Evolutionary conservation across 768 basidiomycete species (phyloP).

Genomic region (Rhizopogon salebrosus): DNA sequence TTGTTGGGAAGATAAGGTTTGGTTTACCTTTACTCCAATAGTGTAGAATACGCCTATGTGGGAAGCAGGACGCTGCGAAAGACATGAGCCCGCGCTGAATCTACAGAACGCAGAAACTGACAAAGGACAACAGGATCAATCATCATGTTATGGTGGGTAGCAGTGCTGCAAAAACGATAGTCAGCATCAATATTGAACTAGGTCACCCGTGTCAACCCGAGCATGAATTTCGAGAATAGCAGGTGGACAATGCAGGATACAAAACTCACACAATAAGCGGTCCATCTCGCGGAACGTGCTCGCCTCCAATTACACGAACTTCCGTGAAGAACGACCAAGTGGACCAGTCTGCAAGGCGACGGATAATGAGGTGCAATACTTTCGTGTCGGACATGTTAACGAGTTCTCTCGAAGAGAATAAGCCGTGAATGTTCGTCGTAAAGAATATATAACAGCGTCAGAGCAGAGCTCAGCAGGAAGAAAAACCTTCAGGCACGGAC

Average conservation of each 20-base stretch:
- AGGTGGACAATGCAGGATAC: not conserved
- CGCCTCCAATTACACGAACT: constrained; percentile 79
- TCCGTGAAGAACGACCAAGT: constrained; percentile 86
- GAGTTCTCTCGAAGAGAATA: not conserved
- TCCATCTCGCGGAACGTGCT: constrained; percentile 82
- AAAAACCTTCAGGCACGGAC: not conserved
- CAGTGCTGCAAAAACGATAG: constrained; percentile 44
- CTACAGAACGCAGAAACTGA: constrained; percentile 32
- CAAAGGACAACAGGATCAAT: constrained; percentile 81
- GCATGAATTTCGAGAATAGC: too few species aligned
- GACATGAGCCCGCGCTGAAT: constrained; percentile 13
- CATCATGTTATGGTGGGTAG: constrained; percentile 95
- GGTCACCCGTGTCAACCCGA: not conserved
- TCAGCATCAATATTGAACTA: not conserved
- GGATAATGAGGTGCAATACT: constrained; percentile 64
- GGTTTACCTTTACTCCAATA: constrained; percentile 85
- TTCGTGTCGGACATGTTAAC: constrained; percentile 29
- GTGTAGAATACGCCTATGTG: constrained; percentile 75
- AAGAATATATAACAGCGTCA: not conserved
- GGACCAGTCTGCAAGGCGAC: constrained; percentile 66
- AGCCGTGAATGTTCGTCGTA: not conserved
- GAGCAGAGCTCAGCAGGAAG: not conserved
- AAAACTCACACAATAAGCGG: constrained; percentile 86
- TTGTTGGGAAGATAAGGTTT: constrained; percentile 5
- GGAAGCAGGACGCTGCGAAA: constrained; percentile 69